Conservation (phyloP, 352 stramenopile species). For the Phytophthora syringae region DNA sequence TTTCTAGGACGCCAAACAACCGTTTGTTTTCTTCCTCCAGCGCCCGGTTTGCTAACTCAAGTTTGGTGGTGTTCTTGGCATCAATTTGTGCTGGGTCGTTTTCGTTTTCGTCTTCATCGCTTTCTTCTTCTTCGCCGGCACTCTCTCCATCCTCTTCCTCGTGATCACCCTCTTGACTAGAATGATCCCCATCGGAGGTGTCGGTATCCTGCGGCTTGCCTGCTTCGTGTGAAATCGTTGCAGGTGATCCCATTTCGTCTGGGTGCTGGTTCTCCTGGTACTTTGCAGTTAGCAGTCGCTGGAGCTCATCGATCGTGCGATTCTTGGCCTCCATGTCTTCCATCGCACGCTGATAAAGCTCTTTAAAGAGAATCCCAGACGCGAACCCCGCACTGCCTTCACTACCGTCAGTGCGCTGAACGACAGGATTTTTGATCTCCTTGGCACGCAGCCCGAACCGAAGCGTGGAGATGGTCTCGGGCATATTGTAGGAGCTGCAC, state of each 20-base stretch:
- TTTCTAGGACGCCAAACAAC: constrained; percentile 53
- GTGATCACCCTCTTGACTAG: constrained; percentile 35
- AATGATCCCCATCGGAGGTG: constrained; percentile 30
- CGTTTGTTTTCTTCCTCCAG: constrained; percentile 60
- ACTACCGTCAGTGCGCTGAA: constrained; percentile 47
- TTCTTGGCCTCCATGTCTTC: constrained; percentile 73
- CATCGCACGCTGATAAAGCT: constrained; percentile 77
- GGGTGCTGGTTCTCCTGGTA: constrained; percentile 44
- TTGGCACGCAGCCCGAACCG: constrained; percentile 77
- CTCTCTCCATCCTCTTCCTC: constrained; percentile 33
- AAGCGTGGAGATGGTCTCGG: constrained; percentile 81
- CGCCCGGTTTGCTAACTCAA: constrained; percentile 46
- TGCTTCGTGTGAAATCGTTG: constrained; percentile 6
- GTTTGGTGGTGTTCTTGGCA: constrained; percentile 31
- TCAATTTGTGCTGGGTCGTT: constrained; percentile 24
- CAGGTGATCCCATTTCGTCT: constrained; percentile 10
- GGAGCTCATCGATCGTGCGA: constrained; percentile 71
- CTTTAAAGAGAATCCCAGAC: constrained; percentile 55
- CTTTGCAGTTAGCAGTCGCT: constrained; percentile 51
- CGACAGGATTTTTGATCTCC: constrained; percentile 82
- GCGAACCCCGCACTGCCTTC: constrained; percentile 27
- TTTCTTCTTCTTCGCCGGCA: constrained; percentile 21
- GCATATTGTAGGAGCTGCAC: constrained; percentile 81
- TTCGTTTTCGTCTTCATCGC: constrained; percentile 28
- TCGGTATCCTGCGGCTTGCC: constrained; percentile 24